Conservation (phyloP, 2,329 filamentous ascomycete genomes). For the Cytospora schulzeri region DNA sequence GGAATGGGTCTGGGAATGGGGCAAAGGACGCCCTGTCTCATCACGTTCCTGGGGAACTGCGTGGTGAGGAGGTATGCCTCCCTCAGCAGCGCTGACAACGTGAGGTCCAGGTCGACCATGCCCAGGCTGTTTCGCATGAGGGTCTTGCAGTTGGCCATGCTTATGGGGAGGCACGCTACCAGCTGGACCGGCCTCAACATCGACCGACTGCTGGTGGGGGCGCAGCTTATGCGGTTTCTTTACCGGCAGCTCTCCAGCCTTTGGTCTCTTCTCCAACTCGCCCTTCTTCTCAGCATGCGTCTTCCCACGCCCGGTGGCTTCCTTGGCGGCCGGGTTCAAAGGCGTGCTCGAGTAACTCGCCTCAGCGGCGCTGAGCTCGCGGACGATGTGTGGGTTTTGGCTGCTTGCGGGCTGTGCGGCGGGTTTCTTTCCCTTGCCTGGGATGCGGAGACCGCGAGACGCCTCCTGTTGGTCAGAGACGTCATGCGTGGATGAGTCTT, state of each 20-base stretch:
- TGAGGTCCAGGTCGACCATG: not conserved
- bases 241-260: not conserved
- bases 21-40: not conserved
- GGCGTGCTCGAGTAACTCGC: not conserved
- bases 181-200: not conserved
- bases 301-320: constrained; percentile 1
- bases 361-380: not conserved
- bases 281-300: constrained; percentile 10
- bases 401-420: not conserved
- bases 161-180: not conserved
- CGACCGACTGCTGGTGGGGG: not conserved
- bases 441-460: not conserved
- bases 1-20: too few species aligned
- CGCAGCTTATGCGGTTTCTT: not conserved
- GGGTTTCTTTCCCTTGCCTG: not conserved
- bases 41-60: not conserved
- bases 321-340: not conserved
- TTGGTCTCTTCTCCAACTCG: not conserved
- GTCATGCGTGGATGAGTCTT: not conserved
- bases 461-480: not conserved
- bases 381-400: not conserved
- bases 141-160: not conserved
- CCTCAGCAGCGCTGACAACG: not conserved
- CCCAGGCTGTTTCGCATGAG: not conserved
- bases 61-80: not conserved